Evolutionary conservation across 2,329 filamentous ascomycete species (phyloP).

Genomic region (Apiospora saccharicola): DNA sequence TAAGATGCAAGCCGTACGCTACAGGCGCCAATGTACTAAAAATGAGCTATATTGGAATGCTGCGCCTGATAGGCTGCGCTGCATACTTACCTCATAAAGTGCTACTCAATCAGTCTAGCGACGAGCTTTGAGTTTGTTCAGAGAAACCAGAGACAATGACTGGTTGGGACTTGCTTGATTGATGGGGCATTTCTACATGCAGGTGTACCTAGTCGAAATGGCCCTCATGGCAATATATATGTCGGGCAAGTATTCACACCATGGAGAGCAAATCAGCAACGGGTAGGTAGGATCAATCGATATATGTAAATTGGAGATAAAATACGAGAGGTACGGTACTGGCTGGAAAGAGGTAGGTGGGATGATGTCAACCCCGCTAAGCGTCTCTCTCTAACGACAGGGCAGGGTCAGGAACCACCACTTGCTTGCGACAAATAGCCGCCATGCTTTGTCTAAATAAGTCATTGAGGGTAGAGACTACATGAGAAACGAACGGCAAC

Average conservation of each 20-base stretch:
- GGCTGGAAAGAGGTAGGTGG: slow-evolving; percentile 15
- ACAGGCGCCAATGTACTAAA: not conserved
- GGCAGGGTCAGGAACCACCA: slow-evolving; percentile 1
- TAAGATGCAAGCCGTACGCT: not conserved
- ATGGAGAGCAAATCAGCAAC: not conserved
- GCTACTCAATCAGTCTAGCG: not conserved
- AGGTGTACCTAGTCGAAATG: not conserved
- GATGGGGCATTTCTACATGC: not conserved
- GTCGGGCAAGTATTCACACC: not conserved
- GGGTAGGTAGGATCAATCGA: not conserved
- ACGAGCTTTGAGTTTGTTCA: not conserved
- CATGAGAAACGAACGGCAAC: not conserved
- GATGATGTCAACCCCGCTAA: slow-evolving; percentile 29
- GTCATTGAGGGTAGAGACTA: not conserved
- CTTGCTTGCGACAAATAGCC: not conserved
- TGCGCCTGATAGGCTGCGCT: not conserved
- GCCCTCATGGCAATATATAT: not conserved
- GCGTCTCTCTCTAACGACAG: not conserved
- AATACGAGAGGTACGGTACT: not conserved
- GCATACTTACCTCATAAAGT: not conserved
- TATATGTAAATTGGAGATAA: not conserved
- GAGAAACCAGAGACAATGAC: not conserved
- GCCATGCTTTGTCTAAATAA: slow-evolving; percentile 16
- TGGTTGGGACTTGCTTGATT: not conserved
- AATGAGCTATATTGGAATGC: not conserved